Evolutionary conservation across 768 basidiomycete genomes (phyloP).

Genomic region (Phylloporus rhodoxanthus): DNA sequence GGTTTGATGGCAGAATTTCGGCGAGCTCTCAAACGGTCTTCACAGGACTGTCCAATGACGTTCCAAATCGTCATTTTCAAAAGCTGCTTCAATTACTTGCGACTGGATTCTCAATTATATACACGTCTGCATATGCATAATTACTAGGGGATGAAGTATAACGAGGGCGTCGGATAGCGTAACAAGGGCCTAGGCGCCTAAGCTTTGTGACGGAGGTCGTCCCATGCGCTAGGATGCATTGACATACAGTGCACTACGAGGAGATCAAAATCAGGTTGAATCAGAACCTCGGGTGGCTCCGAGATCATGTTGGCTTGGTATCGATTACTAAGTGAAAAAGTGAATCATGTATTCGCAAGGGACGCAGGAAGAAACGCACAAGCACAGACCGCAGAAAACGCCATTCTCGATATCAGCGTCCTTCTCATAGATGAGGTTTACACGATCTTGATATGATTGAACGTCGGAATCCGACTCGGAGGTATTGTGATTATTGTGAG

Average conservation of each 20-base stretch:
- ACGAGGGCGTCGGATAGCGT: constrained; percentile 8
- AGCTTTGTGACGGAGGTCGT: constrained; percentile 30
- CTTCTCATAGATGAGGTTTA: constrained; percentile 32
- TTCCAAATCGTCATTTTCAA: not conserved
- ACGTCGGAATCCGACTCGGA: constrained; percentile 9
- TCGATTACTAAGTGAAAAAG: constrained; percentile 19
- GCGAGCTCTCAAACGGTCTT: not conserved
- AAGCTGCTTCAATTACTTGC: not conserved
- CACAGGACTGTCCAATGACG: not conserved
- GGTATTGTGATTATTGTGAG: not conserved
- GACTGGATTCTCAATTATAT: constrained; percentile 2
- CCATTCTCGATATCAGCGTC: constrained; percentile 28
- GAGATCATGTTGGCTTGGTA: constrained; percentile 22
- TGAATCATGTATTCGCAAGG: not conserved
- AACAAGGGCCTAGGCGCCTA: not conserved
- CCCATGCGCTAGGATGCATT: constrained; percentile 48
- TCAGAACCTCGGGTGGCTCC: constrained; percentile 27
- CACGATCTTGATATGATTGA: constrained; percentile 41
- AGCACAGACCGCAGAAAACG: constrained; percentile 45
- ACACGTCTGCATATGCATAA: constrained; percentile 4
- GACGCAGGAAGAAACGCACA: constrained; percentile 33
- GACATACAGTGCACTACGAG: constrained; percentile 44
- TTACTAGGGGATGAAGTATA: constrained; percentile 12
- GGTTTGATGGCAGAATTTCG: not conserved
- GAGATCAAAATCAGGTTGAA: constrained; percentile 32